phyloP scores from a whole-genome alignment of 495 filamentous ascomycete species.

The Annulohypoxylon moriforme region DNA sequence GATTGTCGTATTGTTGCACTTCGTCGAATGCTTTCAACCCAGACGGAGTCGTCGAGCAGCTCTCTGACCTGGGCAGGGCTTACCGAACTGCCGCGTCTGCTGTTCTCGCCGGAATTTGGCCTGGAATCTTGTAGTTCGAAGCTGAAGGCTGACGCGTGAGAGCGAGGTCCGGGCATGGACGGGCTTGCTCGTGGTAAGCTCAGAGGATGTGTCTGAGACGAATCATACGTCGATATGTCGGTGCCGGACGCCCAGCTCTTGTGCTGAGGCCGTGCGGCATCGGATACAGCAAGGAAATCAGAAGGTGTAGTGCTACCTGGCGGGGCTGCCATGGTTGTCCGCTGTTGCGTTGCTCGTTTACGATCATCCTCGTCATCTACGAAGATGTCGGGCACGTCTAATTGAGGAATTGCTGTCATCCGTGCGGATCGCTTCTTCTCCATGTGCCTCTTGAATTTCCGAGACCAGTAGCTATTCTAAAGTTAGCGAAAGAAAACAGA shows the following conservation, averaged over 20 bases:
- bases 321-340: slow-evolving; percentile 41
- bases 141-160: slow-evolving; percentile 55
- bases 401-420: slow-evolving; percentile 80
- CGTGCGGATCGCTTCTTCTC: slow-evolving; percentile 75
- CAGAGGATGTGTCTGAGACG: slow-evolving; percentile 56
- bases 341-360: slow-evolving; percentile 36
- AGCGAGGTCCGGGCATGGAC: slow-evolving; percentile 45
- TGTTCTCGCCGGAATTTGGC: slow-evolving; percentile 53
- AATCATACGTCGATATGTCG: slow-evolving; percentile 58
- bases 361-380: slow-evolving; percentile 73
- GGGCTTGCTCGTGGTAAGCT: slow-evolving; percentile 51
- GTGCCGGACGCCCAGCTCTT: slow-evolving; percentile 55
- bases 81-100: slow-evolving; percentile 73
- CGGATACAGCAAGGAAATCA: slow-evolving; percentile 52
- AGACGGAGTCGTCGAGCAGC: slow-evolving; percentile 85
- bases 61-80: slow-evolving; percentile 82
- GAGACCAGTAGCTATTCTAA: slow-evolving; percentile 73
- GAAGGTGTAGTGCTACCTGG: slow-evolving; percentile 33
- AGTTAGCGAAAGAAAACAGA: slow-evolving; percentile 10
- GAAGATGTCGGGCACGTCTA: slow-evolving; percentile 90
- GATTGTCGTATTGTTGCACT: slow-evolving; percentile 82
- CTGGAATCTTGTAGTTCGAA: slow-evolving; percentile 56
- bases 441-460: slow-evolving; percentile 78
- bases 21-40: slow-evolving; percentile 90
- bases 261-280: slow-evolving; percentile 50